These are phyloP conservation scores for Fusarium dlaminii DNA, from an alignment of 2,329 filamentous ascomycete genomes.

Conservation along the genomic window DNA sequence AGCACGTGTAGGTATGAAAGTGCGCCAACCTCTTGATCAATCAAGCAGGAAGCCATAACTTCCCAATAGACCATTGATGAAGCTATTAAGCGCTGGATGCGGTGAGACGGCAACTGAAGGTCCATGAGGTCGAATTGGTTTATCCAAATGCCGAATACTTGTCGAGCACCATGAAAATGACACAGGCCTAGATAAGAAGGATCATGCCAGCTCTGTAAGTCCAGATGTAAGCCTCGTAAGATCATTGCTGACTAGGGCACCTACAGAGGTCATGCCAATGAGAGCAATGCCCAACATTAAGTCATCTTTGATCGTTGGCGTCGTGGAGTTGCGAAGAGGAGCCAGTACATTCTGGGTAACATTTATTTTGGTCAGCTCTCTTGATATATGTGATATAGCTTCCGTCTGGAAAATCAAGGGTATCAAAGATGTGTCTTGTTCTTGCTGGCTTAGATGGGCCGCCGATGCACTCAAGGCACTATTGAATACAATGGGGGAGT, in stretches of 20 bases:
- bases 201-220: constrained; percentile 19
- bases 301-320: constrained; percentile 2
- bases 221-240: background rate
- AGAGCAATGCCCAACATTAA: constrained; percentile 18
- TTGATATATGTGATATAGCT: constrained; percentile 16
- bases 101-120: background rate
- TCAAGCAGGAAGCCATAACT: constrained; percentile 18
- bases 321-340: too few relatives aligned
- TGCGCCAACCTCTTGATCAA: constrained; percentile 11
- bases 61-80: constrained; percentile 36
- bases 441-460: constrained; percentile 20
- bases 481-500: constrained; percentile 15
- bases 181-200: constrained; percentile 7
- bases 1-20: constrained; percentile 23
- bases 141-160: constrained; percentile 22
- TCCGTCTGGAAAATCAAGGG: constrained; percentile 19
- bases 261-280: constrained; percentile 31
- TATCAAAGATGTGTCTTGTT: background rate
- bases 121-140: background rate
- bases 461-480: constrained; percentile 29
- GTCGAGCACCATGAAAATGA: constrained; percentile 20
- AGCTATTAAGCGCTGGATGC: constrained; percentile 1
- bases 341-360: accelerated
- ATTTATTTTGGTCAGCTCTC: background rate
- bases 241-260: accelerated